Conservation (phyloP, 306 rosid genomes). For the Dalbergia cultrata region DNA sequence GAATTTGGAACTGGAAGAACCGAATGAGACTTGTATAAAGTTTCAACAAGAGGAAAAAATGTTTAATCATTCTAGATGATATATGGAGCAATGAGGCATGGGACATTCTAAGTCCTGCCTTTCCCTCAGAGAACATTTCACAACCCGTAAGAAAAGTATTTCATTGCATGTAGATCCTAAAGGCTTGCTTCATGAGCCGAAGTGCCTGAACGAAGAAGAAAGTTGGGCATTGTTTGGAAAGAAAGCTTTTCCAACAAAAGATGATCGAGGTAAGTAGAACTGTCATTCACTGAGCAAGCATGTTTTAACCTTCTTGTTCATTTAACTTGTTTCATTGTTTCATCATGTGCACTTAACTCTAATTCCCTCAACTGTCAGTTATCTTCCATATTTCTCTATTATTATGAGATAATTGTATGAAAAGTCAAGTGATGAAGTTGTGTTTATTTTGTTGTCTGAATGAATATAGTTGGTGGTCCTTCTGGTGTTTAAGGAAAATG, state of each 20-base stretch:
- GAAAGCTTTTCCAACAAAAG: constrained; percentile 52
- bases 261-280: constrained; percentile 49
- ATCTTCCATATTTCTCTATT: too few relatives aligned
- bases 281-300: neutral
- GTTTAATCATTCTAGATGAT: constrained; percentile 67
- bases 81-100: constrained; percentile 58
- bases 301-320: too few relatives aligned
- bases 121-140: constrained; percentile 50
- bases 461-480: too few relatives aligned
- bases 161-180: constrained; percentile 41
- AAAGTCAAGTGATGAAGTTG: too few relatives aligned
- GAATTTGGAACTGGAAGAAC: too few relatives aligned
- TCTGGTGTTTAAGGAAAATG: too few relatives aligned
- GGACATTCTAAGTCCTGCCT: constrained; percentile 50
- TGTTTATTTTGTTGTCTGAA: too few relatives aligned
- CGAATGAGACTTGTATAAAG: constrained; percentile 48
- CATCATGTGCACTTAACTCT: too few relatives aligned
- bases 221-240: constrained; percentile 57
- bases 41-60: constrained; percentile 52
- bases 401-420: too few relatives aligned
- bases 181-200: constrained; percentile 52
- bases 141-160: constrained; percentile 53
- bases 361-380: too few relatives aligned
- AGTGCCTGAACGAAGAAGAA: constrained; percentile 40
- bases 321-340: too few relatives aligned